Evolutionary conservation across 1,284 basidiomycete species (phyloP).

Genomic region (Marasmius fiardii): DNA sequence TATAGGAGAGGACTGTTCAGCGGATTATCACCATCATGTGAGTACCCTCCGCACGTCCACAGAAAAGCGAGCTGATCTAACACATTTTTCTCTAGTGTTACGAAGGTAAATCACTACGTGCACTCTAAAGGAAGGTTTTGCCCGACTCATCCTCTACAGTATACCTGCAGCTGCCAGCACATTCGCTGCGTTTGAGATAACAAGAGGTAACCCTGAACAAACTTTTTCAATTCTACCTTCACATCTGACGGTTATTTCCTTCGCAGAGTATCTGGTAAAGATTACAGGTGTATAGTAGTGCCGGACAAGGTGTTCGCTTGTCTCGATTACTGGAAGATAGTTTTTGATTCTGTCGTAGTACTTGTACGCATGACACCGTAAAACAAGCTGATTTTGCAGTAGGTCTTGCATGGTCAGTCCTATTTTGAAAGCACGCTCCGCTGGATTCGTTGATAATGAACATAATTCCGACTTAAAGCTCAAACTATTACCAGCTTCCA

Average conservation of each 20-base stretch:
- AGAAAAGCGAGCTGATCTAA: background rate
- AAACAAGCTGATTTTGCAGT: no score
- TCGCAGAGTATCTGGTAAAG: constrained; percentile 31
- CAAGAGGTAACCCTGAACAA: constrained; percentile 50
- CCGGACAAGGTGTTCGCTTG: no score
- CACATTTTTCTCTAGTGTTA: constrained; percentile 35
- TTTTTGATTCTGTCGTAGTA: no score
- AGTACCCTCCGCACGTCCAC: constrained; percentile 24
- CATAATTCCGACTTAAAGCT: no score
- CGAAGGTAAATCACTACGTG: constrained; percentile 43
- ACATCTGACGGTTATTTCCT: background rate
- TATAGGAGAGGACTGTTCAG: constrained; percentile 66
- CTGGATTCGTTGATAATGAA: no score
- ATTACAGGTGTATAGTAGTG: constrained; percentile 28
- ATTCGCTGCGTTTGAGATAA: constrained; percentile 90
- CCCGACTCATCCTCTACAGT: constrained; percentile 33
- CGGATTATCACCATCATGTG: constrained; percentile 69
- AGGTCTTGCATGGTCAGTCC: no score
- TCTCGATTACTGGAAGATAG: no score
- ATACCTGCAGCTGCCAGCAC: constrained; percentile 91
- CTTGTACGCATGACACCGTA: no score
- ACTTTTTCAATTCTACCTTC: background rate
- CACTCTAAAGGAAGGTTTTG: constrained; percentile 10
- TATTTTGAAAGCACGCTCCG: no score
- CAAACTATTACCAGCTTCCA: no score